Conservation (phyloP, 2,329 filamentous ascomycete genomes). For the Coniella lustricola region DNA sequence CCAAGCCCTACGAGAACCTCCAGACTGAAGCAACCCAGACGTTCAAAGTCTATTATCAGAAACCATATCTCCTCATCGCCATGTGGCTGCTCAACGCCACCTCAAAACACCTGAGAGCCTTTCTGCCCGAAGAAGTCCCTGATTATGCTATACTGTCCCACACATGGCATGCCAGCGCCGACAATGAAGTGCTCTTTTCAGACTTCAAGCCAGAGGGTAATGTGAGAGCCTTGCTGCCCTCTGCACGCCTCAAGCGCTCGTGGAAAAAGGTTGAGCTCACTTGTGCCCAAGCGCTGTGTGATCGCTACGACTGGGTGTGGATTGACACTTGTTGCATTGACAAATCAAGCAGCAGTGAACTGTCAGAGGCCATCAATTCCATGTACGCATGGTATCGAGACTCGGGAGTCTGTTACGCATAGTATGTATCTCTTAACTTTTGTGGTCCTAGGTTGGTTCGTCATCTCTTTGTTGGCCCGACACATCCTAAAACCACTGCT, state of each 20-base stretch:
- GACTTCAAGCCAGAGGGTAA: background rate
- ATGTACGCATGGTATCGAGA: slow-evolving; percentile 13
- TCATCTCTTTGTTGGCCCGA: too few species aligned
- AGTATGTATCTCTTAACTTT: background rate
- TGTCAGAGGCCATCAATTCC: slow-evolving; percentile 13
- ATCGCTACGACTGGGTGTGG: background rate
- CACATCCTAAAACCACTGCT: too few species aligned
- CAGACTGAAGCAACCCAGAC: background rate
- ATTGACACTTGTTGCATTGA: slow-evolving; percentile 15
- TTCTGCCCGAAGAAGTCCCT: background rate
- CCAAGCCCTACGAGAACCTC: background rate
- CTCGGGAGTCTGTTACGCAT: slow-evolving; percentile 6
- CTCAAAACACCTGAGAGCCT: background rate
- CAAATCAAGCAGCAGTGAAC: slow-evolving; percentile 13
- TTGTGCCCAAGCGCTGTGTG: background rate
- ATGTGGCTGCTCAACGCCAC: slow-evolving; percentile 2
- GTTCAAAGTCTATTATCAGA: background rate
- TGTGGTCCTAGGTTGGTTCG: too few species aligned
- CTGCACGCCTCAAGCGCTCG: background rate
- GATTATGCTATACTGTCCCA: background rate
- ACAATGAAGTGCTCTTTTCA: background rate
- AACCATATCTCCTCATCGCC: background rate
- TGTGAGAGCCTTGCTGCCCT: background rate
- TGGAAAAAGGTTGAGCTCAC: background rate
- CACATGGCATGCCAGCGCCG: background rate